phyloP scores from a whole-genome alignment of 768 basidiomycete species.

The Phaffia tasmanica region DNA sequence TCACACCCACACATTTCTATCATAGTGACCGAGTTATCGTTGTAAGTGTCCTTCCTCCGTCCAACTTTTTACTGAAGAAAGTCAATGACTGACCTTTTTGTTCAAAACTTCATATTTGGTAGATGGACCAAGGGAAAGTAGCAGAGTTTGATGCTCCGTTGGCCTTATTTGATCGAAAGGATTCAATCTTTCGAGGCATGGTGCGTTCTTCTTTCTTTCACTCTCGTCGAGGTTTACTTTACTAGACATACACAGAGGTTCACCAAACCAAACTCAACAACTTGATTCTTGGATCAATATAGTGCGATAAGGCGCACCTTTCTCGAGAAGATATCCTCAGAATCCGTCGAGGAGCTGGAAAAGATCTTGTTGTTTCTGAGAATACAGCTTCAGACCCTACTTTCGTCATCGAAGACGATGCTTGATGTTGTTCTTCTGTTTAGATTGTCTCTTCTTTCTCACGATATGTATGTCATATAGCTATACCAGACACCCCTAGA shows the following conservation, averaged over 20 bases:
- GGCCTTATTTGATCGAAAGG: conserved; percentile 34
- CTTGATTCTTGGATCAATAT: background rate
- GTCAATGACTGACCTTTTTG: too few relatives aligned
- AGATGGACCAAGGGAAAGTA: conserved; percentile 32
- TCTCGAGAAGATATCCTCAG: conserved; percentile 49
- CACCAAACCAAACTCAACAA: too few relatives aligned
- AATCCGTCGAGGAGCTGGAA: conserved; percentile 37
- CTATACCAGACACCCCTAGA: too few relatives aligned
- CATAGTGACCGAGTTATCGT: conserved; percentile 35
- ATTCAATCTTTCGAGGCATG: conserved; percentile 58
- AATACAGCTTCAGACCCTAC: too few relatives aligned
- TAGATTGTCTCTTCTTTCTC: too few relatives aligned
- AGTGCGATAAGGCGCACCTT: conserved; percentile 54
- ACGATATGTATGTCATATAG: too few relatives aligned
- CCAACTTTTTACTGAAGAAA: too few relatives aligned
- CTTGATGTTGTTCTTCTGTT: too few relatives aligned
- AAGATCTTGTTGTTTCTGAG: conserved; percentile 9
- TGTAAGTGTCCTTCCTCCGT: background rate
- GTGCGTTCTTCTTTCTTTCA: background rate
- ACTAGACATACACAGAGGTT: too few relatives aligned
- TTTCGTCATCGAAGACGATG: too few relatives aligned
- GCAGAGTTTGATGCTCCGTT: conserved; percentile 34
- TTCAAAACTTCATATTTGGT: background rate
- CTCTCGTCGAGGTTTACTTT: too few relatives aligned
- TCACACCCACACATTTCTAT: too few relatives aligned